Conservation (phyloP, 2,329 filamentous ascomycete genomes). For the Alternaria tenuissima region DNA sequence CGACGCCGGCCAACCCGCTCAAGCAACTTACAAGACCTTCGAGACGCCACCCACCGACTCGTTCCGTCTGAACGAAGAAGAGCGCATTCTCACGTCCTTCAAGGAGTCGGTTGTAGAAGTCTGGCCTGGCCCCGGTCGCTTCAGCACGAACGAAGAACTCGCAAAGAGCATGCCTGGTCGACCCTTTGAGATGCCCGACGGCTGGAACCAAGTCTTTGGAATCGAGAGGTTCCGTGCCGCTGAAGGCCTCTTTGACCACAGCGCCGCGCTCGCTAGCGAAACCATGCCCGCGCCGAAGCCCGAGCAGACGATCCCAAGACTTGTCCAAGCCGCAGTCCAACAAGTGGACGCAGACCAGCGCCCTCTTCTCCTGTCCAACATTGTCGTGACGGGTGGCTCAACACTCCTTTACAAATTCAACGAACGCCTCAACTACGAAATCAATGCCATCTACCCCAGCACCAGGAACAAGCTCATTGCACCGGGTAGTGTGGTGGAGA, state of each 20-base stretch:
- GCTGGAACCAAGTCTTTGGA: conserved; percentile 94
- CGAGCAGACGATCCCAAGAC: conserved; percentile 80
- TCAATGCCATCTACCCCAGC: conserved; percentile 82
- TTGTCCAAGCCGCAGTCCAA: conserved; percentile 79
- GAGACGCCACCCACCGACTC: conserved; percentile 68
- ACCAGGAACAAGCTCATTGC: conserved; percentile 89
- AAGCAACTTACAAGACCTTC: conserved; percentile 78
- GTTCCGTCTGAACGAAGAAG: conserved; percentile 86
- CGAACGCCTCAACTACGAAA: conserved; percentile 85
- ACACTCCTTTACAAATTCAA: conserved; percentile 91
- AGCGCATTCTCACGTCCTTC: conserved; percentile 92
- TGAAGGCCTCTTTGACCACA: conserved; percentile 91
- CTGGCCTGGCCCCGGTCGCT: conserved; percentile 81
- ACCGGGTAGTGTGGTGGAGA: conserved; percentile 83
- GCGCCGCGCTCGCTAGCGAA: conserved; percentile 68
- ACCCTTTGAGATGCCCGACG: conserved; percentile 96
- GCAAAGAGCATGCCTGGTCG: conserved; percentile 77
- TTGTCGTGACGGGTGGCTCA: conserved; percentile 90
- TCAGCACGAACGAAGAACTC: conserved; percentile 76
- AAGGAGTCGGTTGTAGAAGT: conserved; percentile 97
- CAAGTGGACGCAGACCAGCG: conserved; percentile 90
- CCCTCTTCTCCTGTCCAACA: conserved; percentile 82
- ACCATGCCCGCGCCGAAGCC: conserved; percentile 67
- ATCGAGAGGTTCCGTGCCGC: conserved; percentile 84
- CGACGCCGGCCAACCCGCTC: conserved; percentile 81